phyloP scores from a whole-genome alignment of 2,329 filamentous ascomycete genomes.

The Pyricularia sp. region DNA sequence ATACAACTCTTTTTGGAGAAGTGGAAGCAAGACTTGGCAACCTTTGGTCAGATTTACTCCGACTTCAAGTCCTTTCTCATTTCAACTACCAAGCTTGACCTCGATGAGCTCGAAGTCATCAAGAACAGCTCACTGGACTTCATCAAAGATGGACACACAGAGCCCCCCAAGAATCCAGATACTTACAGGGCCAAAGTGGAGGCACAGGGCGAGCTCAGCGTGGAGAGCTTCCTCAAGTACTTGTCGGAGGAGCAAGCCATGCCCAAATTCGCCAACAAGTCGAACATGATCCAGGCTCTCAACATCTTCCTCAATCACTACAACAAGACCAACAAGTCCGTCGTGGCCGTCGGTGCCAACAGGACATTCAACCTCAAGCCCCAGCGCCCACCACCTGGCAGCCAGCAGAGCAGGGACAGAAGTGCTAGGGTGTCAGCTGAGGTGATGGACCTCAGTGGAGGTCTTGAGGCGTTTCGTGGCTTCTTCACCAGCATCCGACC shows the following conservation, averaged over 20 bases:
- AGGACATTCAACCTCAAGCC: slow-evolving; percentile 17
- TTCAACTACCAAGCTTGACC: slow-evolving; percentile 13
- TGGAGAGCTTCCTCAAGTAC: slow-evolving; percentile 16
- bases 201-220: slow-evolving; percentile 15
- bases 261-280: slow-evolving; percentile 14
- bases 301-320: slow-evolving; percentile 52
- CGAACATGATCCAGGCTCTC: slow-evolving; percentile 56
- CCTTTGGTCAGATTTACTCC: slow-evolving; percentile 17
- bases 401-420: neutral
- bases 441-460: slow-evolving; percentile 14
- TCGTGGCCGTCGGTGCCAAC: slow-evolving; percentile 19
- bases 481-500: slow-evolving; percentile 47
- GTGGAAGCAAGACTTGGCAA: slow-evolving; percentile 9
- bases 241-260: slow-evolving; percentile 16
- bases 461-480: slow-evolving; percentile 31
- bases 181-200: slow-evolving; percentile 14
- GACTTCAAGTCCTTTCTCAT: slow-evolving; percentile 25
- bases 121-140: slow-evolving; percentile 13
- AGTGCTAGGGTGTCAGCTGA: neutral
- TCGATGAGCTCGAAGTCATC: slow-evolving; percentile 2
- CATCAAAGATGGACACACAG: slow-evolving; percentile 19
- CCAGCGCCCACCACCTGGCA: neutral
- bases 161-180: slow-evolving; percentile 11
- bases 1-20: slow-evolving; percentile 15
- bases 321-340: slow-evolving; percentile 14